These are phyloP conservation scores for Geranium incanum DNA, from an alignment of 441 rosid species.

Conservation along the genomic window DNA sequence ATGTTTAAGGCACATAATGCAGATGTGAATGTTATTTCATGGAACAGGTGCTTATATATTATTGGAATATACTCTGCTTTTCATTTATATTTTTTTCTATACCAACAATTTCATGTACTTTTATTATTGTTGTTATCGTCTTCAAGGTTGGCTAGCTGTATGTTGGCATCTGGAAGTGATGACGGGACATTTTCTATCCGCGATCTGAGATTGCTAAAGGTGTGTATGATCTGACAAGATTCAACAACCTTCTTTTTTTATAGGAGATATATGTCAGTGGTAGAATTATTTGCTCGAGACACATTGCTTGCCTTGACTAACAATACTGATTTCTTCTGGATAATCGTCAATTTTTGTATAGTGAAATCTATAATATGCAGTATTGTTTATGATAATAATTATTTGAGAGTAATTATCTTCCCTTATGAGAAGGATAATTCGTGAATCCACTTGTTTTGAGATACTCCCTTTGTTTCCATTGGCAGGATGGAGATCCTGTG, in stretches of 20 bases:
- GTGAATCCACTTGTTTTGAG: not conserved
- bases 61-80: not conserved
- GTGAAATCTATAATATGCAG: not conserved
- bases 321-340: not conserved
- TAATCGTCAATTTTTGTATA: too few species aligned
- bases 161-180: slow-evolving; percentile 95
- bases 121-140: not conserved
- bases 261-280: not conserved
- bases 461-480: not conserved
- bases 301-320: not conserved
- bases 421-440: not conserved
- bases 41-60: slow-evolving; percentile 64
- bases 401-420: not conserved
- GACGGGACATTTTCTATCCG: slow-evolving; percentile 88
- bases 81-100: not conserved
- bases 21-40: slow-evolving; percentile 90
- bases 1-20: slow-evolving; percentile 80
- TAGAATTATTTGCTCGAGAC: not conserved
- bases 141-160: slow-evolving; percentile 70
- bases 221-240: slow-evolving; percentile 16
- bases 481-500: slow-evolving; percentile 55
- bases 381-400: too few species aligned
- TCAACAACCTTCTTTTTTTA: not conserved
- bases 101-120: not conserved
- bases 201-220: slow-evolving; percentile 73